Base-by-base conservation (phyloP, 495 filamentous ascomycete species). In the Penicillium lagena region DNA sequence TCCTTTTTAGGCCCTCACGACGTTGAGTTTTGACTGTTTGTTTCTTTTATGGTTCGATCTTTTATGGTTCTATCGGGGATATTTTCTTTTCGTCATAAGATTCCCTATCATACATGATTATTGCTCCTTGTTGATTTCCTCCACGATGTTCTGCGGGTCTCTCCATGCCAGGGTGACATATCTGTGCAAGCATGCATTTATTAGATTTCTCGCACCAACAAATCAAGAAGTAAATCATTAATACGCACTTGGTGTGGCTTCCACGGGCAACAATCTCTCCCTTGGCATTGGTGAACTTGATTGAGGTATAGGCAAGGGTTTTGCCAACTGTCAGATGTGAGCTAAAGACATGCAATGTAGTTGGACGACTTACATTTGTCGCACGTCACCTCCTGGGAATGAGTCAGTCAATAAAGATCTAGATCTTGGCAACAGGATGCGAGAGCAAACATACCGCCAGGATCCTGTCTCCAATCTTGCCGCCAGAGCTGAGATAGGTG, bases 181-280 rank as follows among this genome's bases (percentile, higher is more conserved):
- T 53, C 78, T 81, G 30, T 39, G 12, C 7, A 13, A 35, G 7
- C 22, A 6, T 22, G 22, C 6, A 22, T 22, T 0, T 22, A 22
- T 22, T 22, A 22, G 4, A 22, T 22, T 6, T 22, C 22, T 22
- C 2, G 22, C 22, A 22, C 22, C 2, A 22, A 22, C 4, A 22
- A 22, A 0, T 6, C 22, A 22, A 22, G 22, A 22, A 22, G 22
- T 4, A 4, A 22, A 22, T 22, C 22, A 22, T 22, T 22, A 22
- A 9, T 35, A 70, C 80, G 60, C 58, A 95, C 88, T 98, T 98
- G 8, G 93, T 97, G 70, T 98, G 93, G 53, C 91, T 96, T 15
- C 93, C 93, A 47, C 90, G 70, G 3, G 93, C 93, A 32, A 90
- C 78, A 17, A 96, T 51, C 29, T 95, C 77, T 9, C 86, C 82